A percentile compares a stretch with the other conserved stretches of the same genome.
Evolutionary conservation across 768 basidiomycete genomes (phyloP).

Genomic region (Albatrellus ellisii): DNA sequence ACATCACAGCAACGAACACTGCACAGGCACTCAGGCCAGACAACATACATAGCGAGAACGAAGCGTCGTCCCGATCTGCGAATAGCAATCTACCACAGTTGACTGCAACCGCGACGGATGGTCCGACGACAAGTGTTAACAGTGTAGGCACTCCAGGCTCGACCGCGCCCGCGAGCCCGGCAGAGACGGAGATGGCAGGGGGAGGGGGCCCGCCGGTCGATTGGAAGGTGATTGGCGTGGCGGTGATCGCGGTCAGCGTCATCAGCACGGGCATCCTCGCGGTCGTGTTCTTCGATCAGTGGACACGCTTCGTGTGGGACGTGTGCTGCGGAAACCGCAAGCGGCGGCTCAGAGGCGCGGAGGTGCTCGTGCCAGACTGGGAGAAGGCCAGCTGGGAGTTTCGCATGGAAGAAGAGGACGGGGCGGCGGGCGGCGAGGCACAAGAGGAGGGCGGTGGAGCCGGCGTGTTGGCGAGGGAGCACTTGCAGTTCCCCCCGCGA

Average conservation of each 20-base stretch:
- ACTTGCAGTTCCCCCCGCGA: not conserved
- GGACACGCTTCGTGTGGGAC: conserved; percentile 48
- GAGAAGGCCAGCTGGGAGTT: conserved; percentile 47
- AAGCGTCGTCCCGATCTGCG: too few relatives aligned
- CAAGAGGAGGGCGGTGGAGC: not conserved
- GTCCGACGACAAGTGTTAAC: not conserved
- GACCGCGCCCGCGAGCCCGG: not conserved
- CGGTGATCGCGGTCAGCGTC: conserved; percentile 47
- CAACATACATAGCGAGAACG: not conserved
- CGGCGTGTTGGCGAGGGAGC: not conserved
- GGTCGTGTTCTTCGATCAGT: conserved; percentile 58
- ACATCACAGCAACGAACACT: not conserved
- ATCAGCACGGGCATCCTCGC: conserved; percentile 41
- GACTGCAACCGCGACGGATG: not conserved
- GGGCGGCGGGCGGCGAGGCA: not conserved
- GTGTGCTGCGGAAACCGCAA: conserved; percentile 26
- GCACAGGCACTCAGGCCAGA: not conserved
- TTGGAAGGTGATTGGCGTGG: conserved; percentile 64
- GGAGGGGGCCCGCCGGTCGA: conserved; percentile 13
- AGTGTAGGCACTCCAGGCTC: not conserved
- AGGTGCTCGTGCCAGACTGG: conserved; percentile 54
- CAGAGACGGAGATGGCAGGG: not conserved
- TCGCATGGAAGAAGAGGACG: conserved; percentile 14
- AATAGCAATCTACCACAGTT: too few relatives aligned
- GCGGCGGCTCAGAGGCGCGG: conserved; percentile 22